Evolutionary conservation across 2,329 filamentous ascomycete genomes (phyloP).

Genomic region (Colletotrichum endophyticum): DNA sequence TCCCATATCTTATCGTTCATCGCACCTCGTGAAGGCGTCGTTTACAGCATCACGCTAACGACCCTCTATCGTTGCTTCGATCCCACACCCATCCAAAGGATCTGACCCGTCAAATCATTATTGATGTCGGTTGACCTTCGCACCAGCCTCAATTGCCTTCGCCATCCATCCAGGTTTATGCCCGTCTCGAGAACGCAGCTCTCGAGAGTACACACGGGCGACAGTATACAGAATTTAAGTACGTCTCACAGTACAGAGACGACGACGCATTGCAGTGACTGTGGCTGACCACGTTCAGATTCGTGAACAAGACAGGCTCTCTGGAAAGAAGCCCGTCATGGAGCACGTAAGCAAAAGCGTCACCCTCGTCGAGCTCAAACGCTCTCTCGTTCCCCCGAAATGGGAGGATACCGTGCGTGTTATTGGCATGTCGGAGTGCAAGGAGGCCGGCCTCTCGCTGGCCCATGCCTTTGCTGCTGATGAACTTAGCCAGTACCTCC

Average conservation of each 20-base stretch:
- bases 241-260: slow-evolving; percentile 22
- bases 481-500: slow-evolving; percentile 75
- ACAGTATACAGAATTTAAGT: slow-evolving; percentile 61
- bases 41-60: slow-evolving; percentile 10
- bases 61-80: background rate
- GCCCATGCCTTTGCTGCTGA: slow-evolving; percentile 81
- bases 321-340: slow-evolving; percentile 30
- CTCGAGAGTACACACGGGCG: slow-evolving; percentile 59
- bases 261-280: background rate
- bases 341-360: slow-evolving; percentile 28
- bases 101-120: slow-evolving; percentile 37
- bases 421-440: slow-evolving; percentile 70
- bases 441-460: slow-evolving; percentile 72
- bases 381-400: slow-evolving; percentile 56
- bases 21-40: slow-evolving; percentile 14
- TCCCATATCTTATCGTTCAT: background rate
- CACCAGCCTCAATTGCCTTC: slow-evolving; percentile 60
- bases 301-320: slow-evolving; percentile 18
- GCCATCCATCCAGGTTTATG: slow-evolving; percentile 63
- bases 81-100: slow-evolving; percentile 18
- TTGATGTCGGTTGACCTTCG: slow-evolving; percentile 67
- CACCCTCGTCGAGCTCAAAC: slow-evolving; percentile 23
- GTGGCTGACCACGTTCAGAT: background rate
- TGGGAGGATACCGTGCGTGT: slow-evolving; percentile 65
- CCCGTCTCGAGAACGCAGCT: slow-evolving; percentile 60